Evolutionary conservation across 768 basidiomycete species (phyloP).

Genomic region (Myochromella boudieri): DNA sequence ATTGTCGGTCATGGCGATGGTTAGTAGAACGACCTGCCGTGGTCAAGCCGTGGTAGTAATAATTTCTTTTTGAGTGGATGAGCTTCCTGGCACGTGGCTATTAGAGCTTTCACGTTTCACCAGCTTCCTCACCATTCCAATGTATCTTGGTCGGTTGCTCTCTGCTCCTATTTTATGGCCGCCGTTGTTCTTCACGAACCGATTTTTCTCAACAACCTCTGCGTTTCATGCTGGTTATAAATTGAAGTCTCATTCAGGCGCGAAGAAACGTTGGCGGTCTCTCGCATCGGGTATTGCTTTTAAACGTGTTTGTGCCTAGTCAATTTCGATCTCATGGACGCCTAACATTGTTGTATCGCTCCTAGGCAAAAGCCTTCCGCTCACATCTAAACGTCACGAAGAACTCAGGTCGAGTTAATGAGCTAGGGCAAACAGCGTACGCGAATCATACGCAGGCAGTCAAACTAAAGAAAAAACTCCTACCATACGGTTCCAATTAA

Average conservation of each 20-base stretch:
- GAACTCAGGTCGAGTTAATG: conserved; percentile 62
- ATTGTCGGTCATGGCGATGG: conserved; percentile 36
- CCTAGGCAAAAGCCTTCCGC: conserved; percentile 68
- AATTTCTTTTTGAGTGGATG: too few species aligned
- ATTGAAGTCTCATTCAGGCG: conserved; percentile 76
- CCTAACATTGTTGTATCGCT: background rate
- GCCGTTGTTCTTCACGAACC: conserved; percentile 19
- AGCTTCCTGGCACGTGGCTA: conserved; percentile 19
- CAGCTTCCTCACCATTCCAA: background rate
- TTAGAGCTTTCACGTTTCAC: background rate
- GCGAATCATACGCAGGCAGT: conserved; percentile 64
- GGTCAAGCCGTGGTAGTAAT: too few species aligned
- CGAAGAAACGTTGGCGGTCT: conserved; percentile 80
- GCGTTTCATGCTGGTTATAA: conserved; percentile 64
- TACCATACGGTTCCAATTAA: conserved; percentile 61
- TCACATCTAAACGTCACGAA: conserved; percentile 74
- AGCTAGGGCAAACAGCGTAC: conserved; percentile 63
- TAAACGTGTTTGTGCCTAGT: conserved; percentile 61
- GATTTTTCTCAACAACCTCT: conserved; percentile 62
- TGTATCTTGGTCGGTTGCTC: conserved; percentile 15
- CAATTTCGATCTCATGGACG: background rate
- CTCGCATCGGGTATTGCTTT: conserved; percentile 62
- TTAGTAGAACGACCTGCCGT: too few species aligned
- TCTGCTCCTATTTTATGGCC: conserved; percentile 9
- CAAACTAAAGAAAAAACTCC: conserved; percentile 61